Evolutionary conservation across 768 basidiomycete species (phyloP).

Genomic region (Pisolithus orientalis): DNA sequence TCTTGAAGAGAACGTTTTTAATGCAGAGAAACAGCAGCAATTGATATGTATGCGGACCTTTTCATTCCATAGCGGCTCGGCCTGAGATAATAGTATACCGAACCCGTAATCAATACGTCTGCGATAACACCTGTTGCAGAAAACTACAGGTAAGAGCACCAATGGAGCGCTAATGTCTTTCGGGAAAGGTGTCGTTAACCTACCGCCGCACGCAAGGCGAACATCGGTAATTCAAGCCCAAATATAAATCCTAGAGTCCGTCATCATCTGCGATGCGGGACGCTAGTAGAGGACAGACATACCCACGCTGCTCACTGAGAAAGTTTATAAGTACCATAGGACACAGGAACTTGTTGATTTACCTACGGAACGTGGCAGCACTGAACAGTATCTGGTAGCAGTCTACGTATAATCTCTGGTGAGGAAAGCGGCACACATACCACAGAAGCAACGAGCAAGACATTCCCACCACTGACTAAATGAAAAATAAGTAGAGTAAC

Average conservation of each 20-base stretch:
- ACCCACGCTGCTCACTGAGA: neutral
- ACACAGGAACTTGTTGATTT: neutral
- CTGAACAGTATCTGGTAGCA: neutral
- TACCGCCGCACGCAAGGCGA: neutral
- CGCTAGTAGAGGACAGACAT: neutral
- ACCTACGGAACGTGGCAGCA: neutral
- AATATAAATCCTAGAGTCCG: neutral
- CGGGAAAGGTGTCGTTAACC: neutral
- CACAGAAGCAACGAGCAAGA: neutral
- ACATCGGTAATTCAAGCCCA: neutral
- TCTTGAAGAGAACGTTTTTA: neutral
- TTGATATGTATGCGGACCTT: neutral
- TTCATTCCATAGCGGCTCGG: neutral
- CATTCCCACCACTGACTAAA: constrained; percentile 2
- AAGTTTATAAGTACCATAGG: neutral
- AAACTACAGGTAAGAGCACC: neutral
- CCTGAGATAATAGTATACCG: constrained; percentile 6
- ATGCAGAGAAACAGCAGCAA: neutral
- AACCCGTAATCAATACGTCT: constrained; percentile 2
- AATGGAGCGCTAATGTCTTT: neutral
- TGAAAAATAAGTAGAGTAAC: neutral
- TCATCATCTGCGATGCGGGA: neutral
- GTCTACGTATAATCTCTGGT: neutral
- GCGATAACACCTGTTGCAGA: neutral
- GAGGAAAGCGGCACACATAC: neutral